phyloP scores from a whole-genome alignment of 2,329 filamentous ascomycete genomes.

The Pseudogymnoascus sp. region DNA sequence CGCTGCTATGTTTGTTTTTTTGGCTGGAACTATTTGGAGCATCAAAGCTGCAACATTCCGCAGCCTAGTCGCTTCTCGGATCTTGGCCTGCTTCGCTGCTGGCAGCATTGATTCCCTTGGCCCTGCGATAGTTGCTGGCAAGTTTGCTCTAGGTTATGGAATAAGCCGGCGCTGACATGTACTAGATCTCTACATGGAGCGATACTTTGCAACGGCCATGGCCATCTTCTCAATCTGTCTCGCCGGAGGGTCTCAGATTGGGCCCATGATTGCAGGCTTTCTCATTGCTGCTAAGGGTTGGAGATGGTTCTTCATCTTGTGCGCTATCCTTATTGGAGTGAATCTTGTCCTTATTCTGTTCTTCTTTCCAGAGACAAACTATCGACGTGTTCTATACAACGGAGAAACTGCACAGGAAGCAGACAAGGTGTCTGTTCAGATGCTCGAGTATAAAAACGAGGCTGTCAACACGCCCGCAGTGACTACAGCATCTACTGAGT shows the following conservation, averaged over 20 bases:
- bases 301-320: conserved; percentile 33
- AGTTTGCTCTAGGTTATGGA: neutral
- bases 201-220: conserved; percentile 23
- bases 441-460: conserved; percentile 13
- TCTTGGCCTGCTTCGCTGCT: conserved; percentile 28
- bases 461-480: neutral
- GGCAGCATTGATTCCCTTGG: conserved; percentile 28
- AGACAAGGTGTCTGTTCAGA: conserved; percentile 19
- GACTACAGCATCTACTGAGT: conserved; percentile 16
- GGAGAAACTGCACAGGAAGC: conserved; percentile 21
- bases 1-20: conserved; percentile 27
- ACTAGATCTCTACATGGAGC: neutral
- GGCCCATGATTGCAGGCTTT: conserved; percentile 31
- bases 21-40: conserved; percentile 28
- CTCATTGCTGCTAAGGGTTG: conserved; percentile 30
- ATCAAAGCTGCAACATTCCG: conserved; percentile 27
- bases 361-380: conserved; percentile 31
- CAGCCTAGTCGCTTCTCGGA: conserved; percentile 28
- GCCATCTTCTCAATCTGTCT: conserved; percentile 29
- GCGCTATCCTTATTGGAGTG: conserved; percentile 26
- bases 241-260: conserved; percentile 30
- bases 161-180: neutral
- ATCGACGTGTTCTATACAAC: conserved; percentile 21
- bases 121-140: conserved; percentile 29
- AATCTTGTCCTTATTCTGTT: conserved; percentile 29